A percentile compares a stretch with the other conserved stretches of the same genome.
Conservation (phyloP, 1,284 basidiomycete genomes). For the Porogramme epimiltina region DNA sequence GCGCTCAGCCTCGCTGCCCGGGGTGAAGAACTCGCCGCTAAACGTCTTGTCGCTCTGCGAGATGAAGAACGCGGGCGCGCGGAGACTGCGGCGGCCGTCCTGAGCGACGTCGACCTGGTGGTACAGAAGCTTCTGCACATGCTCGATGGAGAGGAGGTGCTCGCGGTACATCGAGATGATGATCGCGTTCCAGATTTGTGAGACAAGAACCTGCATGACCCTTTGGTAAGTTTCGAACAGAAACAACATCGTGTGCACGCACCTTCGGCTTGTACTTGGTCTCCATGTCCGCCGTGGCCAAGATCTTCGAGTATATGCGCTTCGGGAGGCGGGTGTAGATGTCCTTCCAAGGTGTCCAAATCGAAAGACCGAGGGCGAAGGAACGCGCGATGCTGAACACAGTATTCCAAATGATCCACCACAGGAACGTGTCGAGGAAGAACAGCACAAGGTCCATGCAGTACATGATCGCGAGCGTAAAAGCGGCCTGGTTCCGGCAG, state of each 20-base stretch:
- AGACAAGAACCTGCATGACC: constrained; percentile 80
- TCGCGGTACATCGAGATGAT: constrained; percentile 99
- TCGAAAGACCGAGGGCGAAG: constrained; percentile 89
- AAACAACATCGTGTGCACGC: constrained; percentile 20
- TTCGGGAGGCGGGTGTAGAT: constrained; percentile 93
- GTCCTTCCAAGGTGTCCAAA: constrained; percentile 98
- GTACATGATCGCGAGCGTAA: constrained; percentile 95
- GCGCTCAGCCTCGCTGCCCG: constrained; percentile 90
- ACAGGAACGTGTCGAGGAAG: constrained; percentile 97
- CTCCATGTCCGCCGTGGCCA: constrained; percentile 92
- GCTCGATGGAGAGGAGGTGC: constrained; percentile 93
- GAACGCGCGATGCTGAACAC: constrained; percentile 89
- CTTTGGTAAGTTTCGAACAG: not conserved
- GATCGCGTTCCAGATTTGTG: constrained; percentile 97
- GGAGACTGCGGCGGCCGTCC: constrained; percentile 84
- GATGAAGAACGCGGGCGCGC: constrained; percentile 94
- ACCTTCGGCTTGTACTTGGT: constrained; percentile 97
- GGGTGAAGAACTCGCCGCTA: constrained; percentile 92
- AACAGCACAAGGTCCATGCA: constrained; percentile 93
- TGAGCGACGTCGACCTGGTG: constrained; percentile 88
- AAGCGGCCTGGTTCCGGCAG: constrained; percentile 88
- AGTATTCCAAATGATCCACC: constrained; percentile 98
- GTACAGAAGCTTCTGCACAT: constrained; percentile 92
- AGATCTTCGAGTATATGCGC: constrained; percentile 90
- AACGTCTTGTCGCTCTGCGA: constrained; percentile 83